A percentile compares a stretch with the other conserved stretches of the same genome.
phyloP scores from a whole-genome alignment of 148 eudicot genomes.

The Cornus kousa region DNA sequence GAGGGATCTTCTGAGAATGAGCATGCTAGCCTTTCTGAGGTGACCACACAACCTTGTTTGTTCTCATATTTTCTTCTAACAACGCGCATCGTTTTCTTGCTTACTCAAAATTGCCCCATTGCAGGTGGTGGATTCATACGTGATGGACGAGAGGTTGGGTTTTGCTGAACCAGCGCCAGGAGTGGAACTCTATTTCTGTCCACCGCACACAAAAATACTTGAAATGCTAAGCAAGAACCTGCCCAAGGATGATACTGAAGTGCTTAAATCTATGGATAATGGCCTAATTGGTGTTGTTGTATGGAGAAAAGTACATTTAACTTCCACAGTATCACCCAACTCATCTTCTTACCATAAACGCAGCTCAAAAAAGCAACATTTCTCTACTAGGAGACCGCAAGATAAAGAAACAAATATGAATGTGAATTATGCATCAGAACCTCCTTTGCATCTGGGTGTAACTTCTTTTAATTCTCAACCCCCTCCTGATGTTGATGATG shows the following conservation, averaged over 20 bases:
- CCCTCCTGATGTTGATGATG: constrained; percentile 43
- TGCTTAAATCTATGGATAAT: constrained; percentile 48
- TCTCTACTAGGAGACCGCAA: constrained; percentile 30
- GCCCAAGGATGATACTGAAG: constrained; percentile 47
- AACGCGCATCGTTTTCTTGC: not conserved
- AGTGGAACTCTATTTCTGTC: constrained; percentile 78
- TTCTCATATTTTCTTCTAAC: not conserved
- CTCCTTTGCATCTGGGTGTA: constrained; percentile 20
- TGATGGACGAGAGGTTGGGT: constrained; percentile 70
- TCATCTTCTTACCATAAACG: constrained; percentile 54
- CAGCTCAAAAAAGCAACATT: constrained; percentile 48
- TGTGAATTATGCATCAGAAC: constrained; percentile 33
- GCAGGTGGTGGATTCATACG: constrained; percentile 76
- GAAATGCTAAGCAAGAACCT: constrained; percentile 67
- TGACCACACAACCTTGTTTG: constrained; percentile 11
- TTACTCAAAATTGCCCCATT: not conserved
- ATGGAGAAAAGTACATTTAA: constrained; percentile 77
- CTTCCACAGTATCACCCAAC: constrained; percentile 58
- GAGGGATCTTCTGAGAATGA: constrained; percentile 57
- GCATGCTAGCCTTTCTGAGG: constrained; percentile 60
- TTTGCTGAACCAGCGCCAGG: constrained; percentile 81
- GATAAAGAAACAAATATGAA: constrained; percentile 40
- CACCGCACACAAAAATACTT: constrained; percentile 48
- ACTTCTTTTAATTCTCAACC: constrained; percentile 17
- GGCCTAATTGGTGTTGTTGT: constrained; percentile 90